Evolutionary conservation across 805 yeast species (phyloP), one percentile per base, ranked within the genome.

Genomic region (Ogataea degrootiae): DNA sequence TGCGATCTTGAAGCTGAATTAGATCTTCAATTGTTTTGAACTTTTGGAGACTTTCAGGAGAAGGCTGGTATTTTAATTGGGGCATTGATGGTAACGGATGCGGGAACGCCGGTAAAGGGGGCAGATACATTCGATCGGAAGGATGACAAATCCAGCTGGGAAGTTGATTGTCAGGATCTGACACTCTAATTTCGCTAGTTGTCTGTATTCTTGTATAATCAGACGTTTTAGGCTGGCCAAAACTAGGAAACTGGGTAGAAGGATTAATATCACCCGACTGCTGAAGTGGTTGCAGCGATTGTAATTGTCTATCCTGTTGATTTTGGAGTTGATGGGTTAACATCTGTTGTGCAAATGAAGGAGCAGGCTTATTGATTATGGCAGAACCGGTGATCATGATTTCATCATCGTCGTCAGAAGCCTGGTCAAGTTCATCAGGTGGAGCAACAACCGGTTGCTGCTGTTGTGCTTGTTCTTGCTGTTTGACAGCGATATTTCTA

Each of bases 341-440:
- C 31, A 26, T 26, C 31, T 26, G 31, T 26, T 26, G 31, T 37
- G 39, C 29, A 21, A 14, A 19, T 11, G 9, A 16, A 11, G 41
- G 5, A 11, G 16, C 5, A 39, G 33, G n/a, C 6, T 22, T n/a
- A 8, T 4, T 29, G 4, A 46, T 22, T 11, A 33, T 9, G 6
- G 42, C 14, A 15, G 42, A 19, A 7, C 48, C 48, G 11, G 42
- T 41, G 16, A 46, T 41, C 26, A 34, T n/a, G n/a, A 42, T 38
- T 9, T 46, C 49, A 35, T 46, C 43, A 26, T 41, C 46, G 6
- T 46, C 43, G 37, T 45, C 46, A 9, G 31, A 7, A 4, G 44
- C 51, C 12, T 45, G 51, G 16, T 46, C 55, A 21, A 15, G 42
- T 16, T 53, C 55, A 2, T 34, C 34, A 3, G 21, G 8, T 21